Percentiles rank a stretch among this genome's conserved stretches.
Conservation (phyloP, 768 basidiomycete species). For the Phlebiopsis flavidoalba region DNA sequence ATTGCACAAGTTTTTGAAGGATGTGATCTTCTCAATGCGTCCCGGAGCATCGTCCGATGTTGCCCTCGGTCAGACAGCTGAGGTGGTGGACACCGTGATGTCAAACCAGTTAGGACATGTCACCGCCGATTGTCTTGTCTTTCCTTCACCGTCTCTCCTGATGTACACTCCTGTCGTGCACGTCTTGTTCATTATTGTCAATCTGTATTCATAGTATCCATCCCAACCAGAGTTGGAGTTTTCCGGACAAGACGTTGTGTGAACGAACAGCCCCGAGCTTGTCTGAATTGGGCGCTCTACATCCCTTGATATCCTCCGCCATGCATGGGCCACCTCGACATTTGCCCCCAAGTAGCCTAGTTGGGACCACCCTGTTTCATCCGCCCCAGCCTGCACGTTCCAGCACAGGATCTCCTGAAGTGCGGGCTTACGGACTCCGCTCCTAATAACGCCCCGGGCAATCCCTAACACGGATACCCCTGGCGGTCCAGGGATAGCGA, state of each 20-base stretch:
- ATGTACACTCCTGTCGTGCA: background rate
- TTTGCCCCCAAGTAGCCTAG: background rate
- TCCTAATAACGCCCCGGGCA: background rate
- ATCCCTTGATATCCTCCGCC: background rate
- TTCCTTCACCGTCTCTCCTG: background rate
- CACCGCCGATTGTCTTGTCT: background rate
- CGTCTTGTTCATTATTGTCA: background rate
- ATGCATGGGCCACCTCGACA: background rate
- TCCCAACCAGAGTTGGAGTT: background rate
- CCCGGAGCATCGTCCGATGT: conserved; percentile 20
- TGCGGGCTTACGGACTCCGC: background rate
- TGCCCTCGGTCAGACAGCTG: conserved; percentile 15
- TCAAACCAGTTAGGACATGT: conserved; percentile 20
- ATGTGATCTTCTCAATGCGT: conserved; percentile 74
- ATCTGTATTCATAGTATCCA: background rate
- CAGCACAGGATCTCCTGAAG: background rate
- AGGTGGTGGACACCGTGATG: conserved; percentile 35
- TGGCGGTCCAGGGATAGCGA: background rate
- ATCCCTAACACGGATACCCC: background rate
- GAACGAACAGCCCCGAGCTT: background rate
- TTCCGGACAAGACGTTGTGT: background rate
- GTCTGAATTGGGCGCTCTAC: background rate
- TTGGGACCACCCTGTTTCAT: background rate
- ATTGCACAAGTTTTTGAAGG: conserved; percentile 92
- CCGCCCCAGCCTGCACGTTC: background rate